Base-by-base conservation (phyloP, 306 rosid species). In the Lathyrus oleraceus region DNA sequence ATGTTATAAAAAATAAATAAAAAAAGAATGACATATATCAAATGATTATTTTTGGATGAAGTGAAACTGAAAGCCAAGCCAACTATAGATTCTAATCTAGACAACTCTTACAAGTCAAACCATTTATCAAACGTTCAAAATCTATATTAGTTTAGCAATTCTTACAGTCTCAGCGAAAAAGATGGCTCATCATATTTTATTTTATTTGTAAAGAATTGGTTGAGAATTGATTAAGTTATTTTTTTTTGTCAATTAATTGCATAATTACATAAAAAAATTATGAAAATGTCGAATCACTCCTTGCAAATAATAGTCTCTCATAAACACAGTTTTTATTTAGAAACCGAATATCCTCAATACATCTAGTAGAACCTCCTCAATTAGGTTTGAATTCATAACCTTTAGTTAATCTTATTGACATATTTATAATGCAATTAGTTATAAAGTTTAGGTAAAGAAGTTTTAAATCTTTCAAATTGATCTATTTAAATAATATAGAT, bases 31-130 rank as follows among this genome's bases (percentile, higher is more conserved):
- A 14, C 16, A 44, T 13, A 44, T 44, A 47, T 47, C 20, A 47
- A n/a, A 47, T 47, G 10, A n/a, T 15, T 47, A n/a, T n/a, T 45
- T 16, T 78, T 51, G 75, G 78, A 67, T 65, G 73, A 78, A 78
- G 80, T 48, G 73, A 77, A 78, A 74, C 68, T 57, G 70, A 81
- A 81, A 74, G 73, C 36, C 69, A 81, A 74, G 73, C 44, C 69
- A 74, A 62, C 56, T 51, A 61, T 57, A 69, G 77, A 58, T 73
- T 73, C 71, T 64, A 65, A 74, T 81, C 64, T 73, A 65, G 78
- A 70, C 67, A 25, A 39, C 15, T 63, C 54, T 66, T 74, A 67
- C 39, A 44, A 78, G 83, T 78, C 83, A 74, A 74, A 70, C 53
- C 42, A 45, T 70, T 74, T 76, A 74, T 71, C 75, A 57, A 73